Base-by-base conservation (phyloP, 352 stramenopile species). In the Phytophthora tentaculata region DNA sequence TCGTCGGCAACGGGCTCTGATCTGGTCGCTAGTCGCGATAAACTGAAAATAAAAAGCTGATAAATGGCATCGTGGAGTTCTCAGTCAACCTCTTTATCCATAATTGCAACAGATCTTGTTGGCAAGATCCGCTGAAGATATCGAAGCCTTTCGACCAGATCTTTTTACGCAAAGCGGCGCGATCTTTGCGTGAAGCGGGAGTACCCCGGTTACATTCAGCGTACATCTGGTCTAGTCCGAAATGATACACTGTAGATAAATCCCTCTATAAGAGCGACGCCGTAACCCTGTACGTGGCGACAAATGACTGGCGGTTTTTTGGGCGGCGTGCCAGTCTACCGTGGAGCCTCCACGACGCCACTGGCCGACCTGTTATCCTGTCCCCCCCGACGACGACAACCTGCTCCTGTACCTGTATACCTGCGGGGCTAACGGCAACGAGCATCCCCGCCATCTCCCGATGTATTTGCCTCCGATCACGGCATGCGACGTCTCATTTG, bases 1-100 rank as follows among this genome's bases (percentile, higher is more conserved):
- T 96, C 49, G 77, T 79, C 22, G 58, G 54, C 22, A 76, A 76
- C 55, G 52, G 75, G 35, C 61, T 81, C 22, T 66, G 32, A 73
- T n/a, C 29, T 24, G 9, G 14, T n/a, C 16, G 17, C n/a, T n/a
- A 29, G 3, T 23, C 26, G 35, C 24, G 51, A n/a, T 45, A 56
- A 26, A 41, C n/a, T 44, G 14, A 24, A 32, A n/a, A n/a, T n/a
- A n/a, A 32, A 32, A 32, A 8, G 28, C 9, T 32, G 9, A 32
- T 32, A 32, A 32, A 32, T 9, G n/a, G n/a, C n/a, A n/a, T n/a
- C n/a, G n/a, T n/a, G n/a, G n/a, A n/a, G n/a, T n/a, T n/a, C n/a
- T n/a, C 28, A 8, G 28, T 32, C 28, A 9, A 5, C 28, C 5
- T 32, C 28, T 32, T 32, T 32, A 9, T 5, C 28, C 28, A 32